Evolutionary conservation across 2,329 filamentous ascomycete genomes (phyloP), one percentile per base, ranked within the genome.

Genomic region (Ophiosphaerella narmari): DNA sequence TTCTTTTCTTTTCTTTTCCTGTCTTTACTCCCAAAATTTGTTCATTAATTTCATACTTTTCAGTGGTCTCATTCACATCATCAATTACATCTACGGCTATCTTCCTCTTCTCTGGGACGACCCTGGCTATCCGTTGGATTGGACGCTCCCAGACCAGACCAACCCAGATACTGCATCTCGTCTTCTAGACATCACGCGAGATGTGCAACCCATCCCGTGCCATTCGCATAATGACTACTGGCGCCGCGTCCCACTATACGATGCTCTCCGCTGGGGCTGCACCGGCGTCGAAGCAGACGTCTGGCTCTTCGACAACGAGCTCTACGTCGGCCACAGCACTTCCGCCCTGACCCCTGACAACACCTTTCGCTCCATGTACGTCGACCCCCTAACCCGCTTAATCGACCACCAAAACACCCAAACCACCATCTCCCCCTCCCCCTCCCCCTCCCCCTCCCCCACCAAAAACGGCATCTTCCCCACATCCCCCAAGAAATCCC

Each of bases 221-320:
- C 81, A 84, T 57, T 83, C 80, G 3, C 82, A 84, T 59, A 84
- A 84, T 59, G 82, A 84, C 63, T 84, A 84, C 65, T 83, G 80
- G 80, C 78, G 80, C 7, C 73, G 71, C 2, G 73, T 82, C 0
- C 82, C 82, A 1, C 73, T 84, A 0, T 82, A 77, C 60, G 80
- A 80, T n/a, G 82, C 82, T 9, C 70, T 84, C 0, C 71, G 76
- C 48, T 80, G 75, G 21, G 82, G 82, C 37, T 84, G 81, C 61
- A 76, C 78, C 11, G 75, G 81, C 29, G 78, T 84, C 14, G 82
- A 84, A 70, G 82, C 82, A 2, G 82, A 84, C 52, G 78, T 84
- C 29, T 84, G 81, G 80, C 73, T 80, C 7, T 78, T 80, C 47
- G 64, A 70, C n/a, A 60, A 78, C 4, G 79, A 83, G n/a, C 72